A percentile compares a stretch with the other conserved stretches of the same genome.
These are phyloP conservation scores for Kalaharituber pfeilii DNA, from an alignment of 2,329 filamentous ascomycete genomes.

Conservation along the genomic window DNA sequence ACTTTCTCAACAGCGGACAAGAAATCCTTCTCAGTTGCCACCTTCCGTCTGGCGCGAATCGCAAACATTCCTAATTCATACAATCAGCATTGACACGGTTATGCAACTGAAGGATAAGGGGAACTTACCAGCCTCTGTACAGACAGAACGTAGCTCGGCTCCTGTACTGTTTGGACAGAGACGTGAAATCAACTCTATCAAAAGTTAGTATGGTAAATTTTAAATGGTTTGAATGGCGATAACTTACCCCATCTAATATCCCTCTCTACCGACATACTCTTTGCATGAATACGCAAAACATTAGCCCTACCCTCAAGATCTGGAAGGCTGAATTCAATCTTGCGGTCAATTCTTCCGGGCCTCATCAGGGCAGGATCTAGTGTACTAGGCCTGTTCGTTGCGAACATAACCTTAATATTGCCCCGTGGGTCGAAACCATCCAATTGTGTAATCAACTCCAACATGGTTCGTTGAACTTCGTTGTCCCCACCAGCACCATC, in stretches of 20 bases:
- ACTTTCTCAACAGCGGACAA: constrained; percentile 97
- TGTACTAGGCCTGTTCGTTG: constrained; percentile 88
- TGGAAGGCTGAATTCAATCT: constrained; percentile 95
- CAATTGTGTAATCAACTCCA: constrained; percentile 91
- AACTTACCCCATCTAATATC: constrained; percentile 66
- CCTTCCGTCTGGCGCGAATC: constrained; percentile 85
- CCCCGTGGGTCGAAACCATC: constrained; percentile 92
- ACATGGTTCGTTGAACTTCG: constrained; percentile 93
- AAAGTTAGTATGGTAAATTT: neutral
- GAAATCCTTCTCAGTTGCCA: constrained; percentile 98
- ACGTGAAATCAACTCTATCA: constrained; percentile 69
- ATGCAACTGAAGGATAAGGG: neutral
- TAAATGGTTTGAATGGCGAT: neutral
- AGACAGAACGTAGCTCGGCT: constrained; percentile 88
- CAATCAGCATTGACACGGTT: neutral
- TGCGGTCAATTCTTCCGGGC: constrained; percentile 90
- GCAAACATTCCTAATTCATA: constrained; percentile 68
- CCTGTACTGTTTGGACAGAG: constrained; percentile 95
- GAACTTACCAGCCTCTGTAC: constrained; percentile 54
- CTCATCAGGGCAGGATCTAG: constrained; percentile 94
- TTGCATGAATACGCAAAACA: constrained; percentile 94
- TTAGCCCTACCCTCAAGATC: constrained; percentile 95
- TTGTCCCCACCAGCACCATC: constrained; percentile 94
- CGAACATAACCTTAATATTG: constrained; percentile 99
- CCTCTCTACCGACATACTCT: constrained; percentile 98